Evolutionary conservation across 352 stramenopile species (phyloP), one percentile per base, ranked within the genome.

Genomic region (Phytophthora idaei): DNA sequence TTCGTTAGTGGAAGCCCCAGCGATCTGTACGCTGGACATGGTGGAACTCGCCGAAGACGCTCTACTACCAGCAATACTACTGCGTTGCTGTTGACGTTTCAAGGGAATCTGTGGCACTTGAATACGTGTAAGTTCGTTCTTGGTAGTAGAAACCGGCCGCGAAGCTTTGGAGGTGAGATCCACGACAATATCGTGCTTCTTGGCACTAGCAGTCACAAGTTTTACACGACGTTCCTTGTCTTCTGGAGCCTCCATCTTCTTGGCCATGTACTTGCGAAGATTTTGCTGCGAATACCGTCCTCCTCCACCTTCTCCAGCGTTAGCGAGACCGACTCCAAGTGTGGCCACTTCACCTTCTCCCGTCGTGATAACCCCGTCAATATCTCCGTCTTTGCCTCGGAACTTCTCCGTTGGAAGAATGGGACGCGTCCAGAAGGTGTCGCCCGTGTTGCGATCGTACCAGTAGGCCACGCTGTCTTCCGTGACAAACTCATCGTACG

Each of bases 391-490:
- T 78, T 89, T 83, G 58, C 78, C 77, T 32, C 80, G 80, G 46
- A 82, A 70, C 32, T 90, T 87, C 67, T 98, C 94, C 0, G 82
- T 73, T 0, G 93, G 85, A 7, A 95, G 63, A 6, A 98, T 69
- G 15, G 94, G 90, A 12, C 87, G 77, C 32, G 94, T 90, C 93
- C 94, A 98, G 56, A 95, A 98, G 4, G 94, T 98, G 64, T 97
- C 80, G 2, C 92, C 93, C 3, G 56, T 86, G 11, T 77, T 66
- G 49, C 83, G 84, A 58, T 92, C 77, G 46, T 92, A 94, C 93
- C 92, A 98, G 70, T 98, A 98, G 5, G 92, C 77, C 15, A 98
- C 73, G 11, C 94, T 93, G 51, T 98, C 92, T 32, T 94, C 89
- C 1, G 92, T 98, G 55, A 80, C 64, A 65, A 97, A 98, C 75